Evolutionary conservation across 2,329 filamentous ascomycete species (phyloP).

Genomic region (Aspergillus awamori): DNA sequence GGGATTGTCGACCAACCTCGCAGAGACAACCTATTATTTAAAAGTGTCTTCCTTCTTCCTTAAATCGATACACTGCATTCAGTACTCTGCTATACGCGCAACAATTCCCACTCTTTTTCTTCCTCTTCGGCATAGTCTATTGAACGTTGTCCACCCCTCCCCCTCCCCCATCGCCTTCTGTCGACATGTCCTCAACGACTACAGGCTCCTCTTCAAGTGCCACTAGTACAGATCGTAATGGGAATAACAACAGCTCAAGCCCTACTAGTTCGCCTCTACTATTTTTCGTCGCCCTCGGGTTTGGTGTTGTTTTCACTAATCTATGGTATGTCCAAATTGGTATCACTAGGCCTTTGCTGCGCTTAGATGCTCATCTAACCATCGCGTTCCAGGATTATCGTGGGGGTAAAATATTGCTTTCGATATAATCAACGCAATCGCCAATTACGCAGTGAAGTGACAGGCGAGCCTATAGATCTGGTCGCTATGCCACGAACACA

Average conservation of each 20-base stretch:
- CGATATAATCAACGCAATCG: constrained; percentile 95
- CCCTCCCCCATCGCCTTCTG: not conserved
- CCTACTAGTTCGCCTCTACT: constrained; percentile 74
- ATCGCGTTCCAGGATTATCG: constrained; percentile 79
- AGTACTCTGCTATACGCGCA: not conserved
- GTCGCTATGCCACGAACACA: constrained; percentile 83
- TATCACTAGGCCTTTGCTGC: not conserved
- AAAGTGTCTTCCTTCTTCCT: not conserved
- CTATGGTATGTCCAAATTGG: constrained; percentile 72
- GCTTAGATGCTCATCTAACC: constrained; percentile 4
- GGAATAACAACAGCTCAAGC: constrained; percentile 42
- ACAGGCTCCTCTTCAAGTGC: constrained; percentile 30
- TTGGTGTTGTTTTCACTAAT: constrained; percentile 98
- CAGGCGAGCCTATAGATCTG: constrained; percentile 86
- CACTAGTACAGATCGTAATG: constrained; percentile 31
- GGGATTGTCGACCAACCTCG: constrained; percentile 6
- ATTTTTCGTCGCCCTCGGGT: constrained; percentile 94
- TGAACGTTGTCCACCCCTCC: not conserved
- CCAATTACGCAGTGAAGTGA: constrained; percentile 72
- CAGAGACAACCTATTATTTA: not conserved
- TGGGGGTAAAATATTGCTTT: constrained; percentile 99
- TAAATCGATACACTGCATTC: not conserved
- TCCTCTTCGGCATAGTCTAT: not conserved
- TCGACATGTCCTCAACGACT: constrained; percentile 34
- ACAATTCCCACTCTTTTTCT: not conserved